A percentile compares a stretch with the other conserved stretches of the same genome.
phyloP scores from a whole-genome alignment of 352 stramenopile species.

The Blastocystis sp. region DNA sequence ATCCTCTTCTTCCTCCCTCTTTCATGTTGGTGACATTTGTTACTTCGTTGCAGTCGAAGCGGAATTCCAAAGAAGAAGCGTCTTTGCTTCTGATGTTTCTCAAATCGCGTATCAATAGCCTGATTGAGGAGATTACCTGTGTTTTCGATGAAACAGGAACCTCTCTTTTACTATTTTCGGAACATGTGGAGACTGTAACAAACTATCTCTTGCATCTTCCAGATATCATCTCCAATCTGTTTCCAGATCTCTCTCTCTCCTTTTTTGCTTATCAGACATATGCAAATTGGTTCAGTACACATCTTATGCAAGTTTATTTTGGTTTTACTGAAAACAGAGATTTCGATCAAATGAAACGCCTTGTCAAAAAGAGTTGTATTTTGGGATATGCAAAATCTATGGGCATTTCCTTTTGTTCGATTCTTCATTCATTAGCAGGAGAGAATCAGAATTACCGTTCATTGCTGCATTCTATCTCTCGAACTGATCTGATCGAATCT shows the following conservation, averaged over 20 bases:
- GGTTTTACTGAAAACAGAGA: neutral
- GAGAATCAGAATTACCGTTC: neutral
- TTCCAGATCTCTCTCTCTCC: neutral
- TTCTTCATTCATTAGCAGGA: neutral
- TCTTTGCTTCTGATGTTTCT: neutral
- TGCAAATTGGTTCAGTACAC: neutral
- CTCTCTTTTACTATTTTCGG: neutral
- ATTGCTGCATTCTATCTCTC: too few relatives aligned
- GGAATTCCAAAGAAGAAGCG: neutral
- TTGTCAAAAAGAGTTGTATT: constrained; percentile 1
- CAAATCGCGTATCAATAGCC: neutral
- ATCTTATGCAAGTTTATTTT: neutral
- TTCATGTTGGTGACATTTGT: constrained; percentile 8
- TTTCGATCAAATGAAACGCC: neutral
- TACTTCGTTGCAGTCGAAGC: neutral
- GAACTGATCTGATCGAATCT: too few relatives aligned
- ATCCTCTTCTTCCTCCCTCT: constrained; percentile 15
- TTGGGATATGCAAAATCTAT: neutral
- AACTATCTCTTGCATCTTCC: constrained; percentile 11
- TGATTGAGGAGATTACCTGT: constrained; percentile 33
- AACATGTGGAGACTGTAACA: neutral
- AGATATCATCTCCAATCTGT: constrained; percentile 27
- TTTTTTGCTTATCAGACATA: constrained; percentile 9
- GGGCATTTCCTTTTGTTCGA: neutral
- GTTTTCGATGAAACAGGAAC: neutral